phyloP scores from a whole-genome alignment of 352 stramenopile genomes.

The Globisporangium radiosum region DNA sequence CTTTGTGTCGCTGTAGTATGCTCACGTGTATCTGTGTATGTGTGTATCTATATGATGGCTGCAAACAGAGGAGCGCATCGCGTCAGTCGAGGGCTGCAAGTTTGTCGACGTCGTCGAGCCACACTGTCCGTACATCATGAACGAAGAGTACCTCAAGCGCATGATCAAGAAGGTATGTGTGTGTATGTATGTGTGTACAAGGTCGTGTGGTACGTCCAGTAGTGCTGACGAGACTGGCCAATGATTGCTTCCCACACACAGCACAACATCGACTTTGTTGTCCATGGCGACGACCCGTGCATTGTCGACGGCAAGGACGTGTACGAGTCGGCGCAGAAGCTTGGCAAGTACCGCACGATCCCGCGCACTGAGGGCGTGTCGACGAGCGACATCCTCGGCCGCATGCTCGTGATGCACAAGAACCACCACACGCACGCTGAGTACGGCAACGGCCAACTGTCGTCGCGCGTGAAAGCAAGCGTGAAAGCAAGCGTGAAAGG shows the following conservation, averaged over 20 bases:
- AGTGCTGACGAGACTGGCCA: neutral
- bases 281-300: constrained; percentile 98
- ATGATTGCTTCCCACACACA: constrained; percentile 1
- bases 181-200: neutral
- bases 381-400: constrained; percentile 98
- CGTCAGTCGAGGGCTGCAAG: constrained; percentile 95
- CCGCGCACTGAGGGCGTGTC: constrained; percentile 95
- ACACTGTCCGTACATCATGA: constrained; percentile 98
- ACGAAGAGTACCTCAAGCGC: constrained; percentile 95
- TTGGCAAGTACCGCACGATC: constrained; percentile 96
- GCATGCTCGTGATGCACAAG: constrained; percentile 97
- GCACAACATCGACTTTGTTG: constrained; percentile 97
- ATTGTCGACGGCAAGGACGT: constrained; percentile 98
- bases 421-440: constrained; percentile 86
- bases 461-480: constrained; percentile 56
- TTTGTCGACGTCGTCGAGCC: constrained; percentile 98
- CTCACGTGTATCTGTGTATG: no score
- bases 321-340: constrained; percentile 94
- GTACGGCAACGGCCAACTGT: constrained; percentile 75
- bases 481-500: constrained; percentile 32
- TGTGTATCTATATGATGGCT: no score
- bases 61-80: constrained; percentile 88
- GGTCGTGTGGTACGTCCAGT: neutral
- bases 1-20: neutral
- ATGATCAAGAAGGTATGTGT: constrained; percentile 91